Percentiles rank a stretch among this genome's conserved stretches.
phyloP scores from a whole-genome alignment of 2,329 filamentous ascomycete species.

The Apiospora saccharicola region DNA sequence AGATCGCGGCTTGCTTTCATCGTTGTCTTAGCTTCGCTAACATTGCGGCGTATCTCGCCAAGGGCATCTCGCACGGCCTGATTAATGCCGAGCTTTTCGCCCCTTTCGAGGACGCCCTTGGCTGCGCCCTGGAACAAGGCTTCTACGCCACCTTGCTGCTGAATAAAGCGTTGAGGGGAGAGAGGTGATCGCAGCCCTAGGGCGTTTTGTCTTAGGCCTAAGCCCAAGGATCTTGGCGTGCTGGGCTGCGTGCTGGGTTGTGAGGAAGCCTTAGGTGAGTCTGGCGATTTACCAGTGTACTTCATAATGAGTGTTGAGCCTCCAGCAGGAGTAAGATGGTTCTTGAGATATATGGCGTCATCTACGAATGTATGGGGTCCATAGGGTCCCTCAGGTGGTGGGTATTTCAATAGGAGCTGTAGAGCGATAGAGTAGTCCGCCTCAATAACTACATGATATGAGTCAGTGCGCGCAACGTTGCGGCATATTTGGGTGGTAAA shows the following conservation, averaged over 20 bases:
- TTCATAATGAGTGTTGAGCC: conserved; percentile 73
- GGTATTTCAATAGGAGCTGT: conserved; percentile 84
- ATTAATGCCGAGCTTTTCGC: conserved; percentile 81
- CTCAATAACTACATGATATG: conserved; percentile 68
- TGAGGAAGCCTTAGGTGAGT: conserved; percentile 35
- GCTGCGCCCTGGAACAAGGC: conserved; percentile 78
- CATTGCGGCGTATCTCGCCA: conserved; percentile 79
- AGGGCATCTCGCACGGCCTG: conserved; percentile 83
- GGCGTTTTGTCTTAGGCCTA: conserved; percentile 51
- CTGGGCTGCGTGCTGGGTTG: conserved; percentile 43
- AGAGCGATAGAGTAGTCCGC: conserved; percentile 89
- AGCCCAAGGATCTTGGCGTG: conserved; percentile 46
- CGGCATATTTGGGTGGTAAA: conserved; percentile 24
- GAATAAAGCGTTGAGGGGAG: conserved; percentile 57
- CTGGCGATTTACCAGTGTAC: conserved; percentile 68
- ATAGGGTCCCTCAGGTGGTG: conserved; percentile 66
- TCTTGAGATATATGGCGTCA: conserved; percentile 79
- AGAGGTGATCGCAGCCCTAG: conserved; percentile 54
- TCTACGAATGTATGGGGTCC: conserved; percentile 82
- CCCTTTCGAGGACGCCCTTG: conserved; percentile 74
- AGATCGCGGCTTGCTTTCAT: conserved; percentile 47
- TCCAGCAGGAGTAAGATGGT: conserved; percentile 68
- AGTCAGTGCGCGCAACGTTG: neutral
- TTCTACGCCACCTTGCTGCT: conserved; percentile 68
- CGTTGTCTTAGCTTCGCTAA: conserved; percentile 64